phyloP scores from a whole-genome alignment of 345 rosid species.

The Barbarea vulgaris region DNA sequence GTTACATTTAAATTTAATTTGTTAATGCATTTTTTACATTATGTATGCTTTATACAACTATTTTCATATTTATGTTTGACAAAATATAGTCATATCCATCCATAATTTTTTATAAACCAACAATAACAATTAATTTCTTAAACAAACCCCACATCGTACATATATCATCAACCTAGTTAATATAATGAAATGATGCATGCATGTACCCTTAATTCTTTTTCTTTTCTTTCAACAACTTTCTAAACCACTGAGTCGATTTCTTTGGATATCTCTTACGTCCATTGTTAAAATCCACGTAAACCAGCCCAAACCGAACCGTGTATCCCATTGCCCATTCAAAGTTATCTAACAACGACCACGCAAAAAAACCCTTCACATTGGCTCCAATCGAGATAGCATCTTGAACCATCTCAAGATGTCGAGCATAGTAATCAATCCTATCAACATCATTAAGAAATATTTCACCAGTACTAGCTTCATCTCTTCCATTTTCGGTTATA shows the following conservation, averaged over 20 bases:
- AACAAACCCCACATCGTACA: too few species aligned
- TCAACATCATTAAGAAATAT: background rate
- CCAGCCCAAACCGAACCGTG: background rate
- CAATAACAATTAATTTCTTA: too few species aligned
- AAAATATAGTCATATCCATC: too few species aligned
- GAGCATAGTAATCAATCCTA: constrained; percentile 1
- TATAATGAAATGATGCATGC: background rate
- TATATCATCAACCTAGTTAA: too few species aligned
- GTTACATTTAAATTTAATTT: too few species aligned
- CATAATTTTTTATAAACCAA: too few species aligned
- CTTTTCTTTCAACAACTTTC: background rate
- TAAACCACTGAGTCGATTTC: background rate
- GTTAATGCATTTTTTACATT: too few species aligned
- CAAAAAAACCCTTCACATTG: background rate
- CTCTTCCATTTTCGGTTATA: background rate
- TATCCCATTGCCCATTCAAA: background rate
- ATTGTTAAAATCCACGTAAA: background rate
- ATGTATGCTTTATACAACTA: too few species aligned
- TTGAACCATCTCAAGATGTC: constrained; percentile 10
- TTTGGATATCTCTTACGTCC: constrained; percentile 9
- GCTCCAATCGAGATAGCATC: constrained; percentile 3
- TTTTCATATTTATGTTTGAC: too few species aligned
- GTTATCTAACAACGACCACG: background rate
- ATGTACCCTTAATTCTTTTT: background rate
- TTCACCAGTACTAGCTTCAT: background rate